Evolutionary conservation across 2,329 filamentous ascomycete genomes (phyloP), one percentile per base, ranked within the genome.

Genomic region (Zalaria sp.): DNA sequence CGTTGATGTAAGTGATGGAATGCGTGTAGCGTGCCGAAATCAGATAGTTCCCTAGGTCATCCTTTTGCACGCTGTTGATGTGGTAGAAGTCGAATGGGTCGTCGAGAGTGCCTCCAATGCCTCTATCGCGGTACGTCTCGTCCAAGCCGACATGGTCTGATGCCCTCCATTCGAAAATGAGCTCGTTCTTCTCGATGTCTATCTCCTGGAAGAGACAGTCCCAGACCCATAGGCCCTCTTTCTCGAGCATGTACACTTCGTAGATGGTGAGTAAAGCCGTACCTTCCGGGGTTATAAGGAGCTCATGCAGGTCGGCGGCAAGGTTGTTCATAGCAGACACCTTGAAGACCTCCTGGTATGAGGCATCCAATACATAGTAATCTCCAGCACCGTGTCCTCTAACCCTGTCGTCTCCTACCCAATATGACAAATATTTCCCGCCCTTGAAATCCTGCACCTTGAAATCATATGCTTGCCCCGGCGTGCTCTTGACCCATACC

Each of bases 101-200:
- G 8, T 62, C 59, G 10, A 61, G 59, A 6, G 63, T 53, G 2
- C 50, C 53, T 32, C 45, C 42, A 5, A 45, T 43, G 29, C 61
- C 56, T 25, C 53, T 52, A 5, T 62, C 57, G 37, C 52, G 55
- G 38, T 51, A 56, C 3, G 51, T 53, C 61, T 68, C 67, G 36
- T 60, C 59, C 2, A 68, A 64, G 10, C 57, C 53, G 28, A 73
- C 58, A 51, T 76, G 68, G 34, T 75, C 70, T 1, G 75, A 59
- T 44, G 67, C 69, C 34, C 62, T 62, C 73, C 73, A 77, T 48
- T 77, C 68, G 47, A 77, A 77, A 6, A 75, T 46, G 1, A 76
- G 50, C 27, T 69, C 58, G 3, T 71, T 71, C 3, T 68, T 73
- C 26, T 65, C 59, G 26, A 73, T 65, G 46, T 73, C 62, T 29